phyloP scores from a whole-genome alignment of 2,329 filamentous ascomycete genomes.

The Pestalotiopsis sp. region DNA sequence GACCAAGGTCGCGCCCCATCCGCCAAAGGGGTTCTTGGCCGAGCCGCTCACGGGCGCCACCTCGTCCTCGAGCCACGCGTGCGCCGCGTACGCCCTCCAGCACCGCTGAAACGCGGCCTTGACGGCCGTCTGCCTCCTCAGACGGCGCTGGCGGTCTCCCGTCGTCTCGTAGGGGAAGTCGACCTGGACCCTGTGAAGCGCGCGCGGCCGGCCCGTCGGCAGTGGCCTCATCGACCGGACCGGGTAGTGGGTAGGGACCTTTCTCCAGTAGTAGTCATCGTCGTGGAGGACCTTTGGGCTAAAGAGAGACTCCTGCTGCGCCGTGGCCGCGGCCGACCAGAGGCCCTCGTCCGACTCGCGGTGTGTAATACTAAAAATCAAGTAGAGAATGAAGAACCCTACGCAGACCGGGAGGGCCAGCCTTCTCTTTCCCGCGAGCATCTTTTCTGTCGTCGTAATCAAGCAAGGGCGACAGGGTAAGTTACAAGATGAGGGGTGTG shows the following conservation, averaged over 20 bases:
- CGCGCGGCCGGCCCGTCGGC: constrained; percentile 21
- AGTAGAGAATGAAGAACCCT: background rate
- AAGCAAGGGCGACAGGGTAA: background rate
- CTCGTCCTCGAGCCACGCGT: constrained; percentile 46
- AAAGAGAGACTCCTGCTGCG: background rate
- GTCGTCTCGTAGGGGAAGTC: constrained; percentile 19
- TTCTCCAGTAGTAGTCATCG: constrained; percentile 27
- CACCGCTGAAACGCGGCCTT: constrained; percentile 22
- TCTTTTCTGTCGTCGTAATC: background rate
- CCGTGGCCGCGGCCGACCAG: background rate
- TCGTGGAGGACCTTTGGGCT: constrained; percentile 20
- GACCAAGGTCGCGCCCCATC: constrained; percentile 49
- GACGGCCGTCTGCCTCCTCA: constrained; percentile 20
- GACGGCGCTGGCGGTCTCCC: constrained; percentile 17
- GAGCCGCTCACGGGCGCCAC: constrained; percentile 40
- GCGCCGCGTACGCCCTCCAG: constrained; percentile 41
- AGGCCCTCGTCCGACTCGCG: background rate
- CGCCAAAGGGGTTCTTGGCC: constrained; percentile 40
- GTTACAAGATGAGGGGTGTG: background rate
- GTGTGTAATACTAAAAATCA: background rate
- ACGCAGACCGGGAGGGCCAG: background rate
- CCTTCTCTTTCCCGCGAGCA: background rate
- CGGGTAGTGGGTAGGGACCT: constrained; percentile 23
- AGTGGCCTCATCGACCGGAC: constrained; percentile 21
- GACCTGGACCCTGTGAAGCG: constrained; percentile 24